These are phyloP conservation scores for Beauveria scarabaeidicola DNA, from an alignment of 2,329 filamentous ascomycete species.

Conservation along the genomic window DNA sequence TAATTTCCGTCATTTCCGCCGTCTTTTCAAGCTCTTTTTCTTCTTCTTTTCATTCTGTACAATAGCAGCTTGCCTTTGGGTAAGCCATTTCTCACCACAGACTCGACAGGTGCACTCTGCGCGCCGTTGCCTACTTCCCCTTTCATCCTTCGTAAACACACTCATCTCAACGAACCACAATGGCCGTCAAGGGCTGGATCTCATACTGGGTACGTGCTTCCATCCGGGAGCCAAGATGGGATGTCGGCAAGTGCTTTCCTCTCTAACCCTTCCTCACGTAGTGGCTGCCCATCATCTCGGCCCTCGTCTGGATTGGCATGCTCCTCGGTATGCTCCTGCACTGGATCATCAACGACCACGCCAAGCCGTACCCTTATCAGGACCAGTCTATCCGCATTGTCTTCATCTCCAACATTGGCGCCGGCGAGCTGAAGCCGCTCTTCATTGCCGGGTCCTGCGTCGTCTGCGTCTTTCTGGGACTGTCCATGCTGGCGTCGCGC, in stretches of 20 bases:
- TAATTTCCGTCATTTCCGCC: not conserved
- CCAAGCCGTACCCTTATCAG: slow-evolving; percentile 55
- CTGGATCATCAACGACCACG: slow-evolving; percentile 52
- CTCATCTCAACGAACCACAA: slow-evolving; percentile 13
- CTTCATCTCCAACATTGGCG: slow-evolving; percentile 63
- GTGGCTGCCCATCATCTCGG: slow-evolving; percentile 63
- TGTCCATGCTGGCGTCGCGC: slow-evolving; percentile 72
- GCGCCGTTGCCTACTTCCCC: not conserved
- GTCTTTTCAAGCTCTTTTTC: not conserved
- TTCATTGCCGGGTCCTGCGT: slow-evolving; percentile 66
- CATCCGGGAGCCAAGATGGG: not conserved
- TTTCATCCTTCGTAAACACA: too few species aligned
- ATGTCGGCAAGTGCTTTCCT: not conserved
- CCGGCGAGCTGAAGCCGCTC: slow-evolving; percentile 58
- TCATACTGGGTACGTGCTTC: slow-evolving; percentile 31
- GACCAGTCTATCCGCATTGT: slow-evolving; percentile 49
- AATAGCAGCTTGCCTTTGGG: not conserved
- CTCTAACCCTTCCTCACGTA: slow-evolving; percentile 15
- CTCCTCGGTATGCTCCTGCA: slow-evolving; percentile 62
- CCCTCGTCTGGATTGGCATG: slow-evolving; percentile 56
- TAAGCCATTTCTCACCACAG: not conserved
- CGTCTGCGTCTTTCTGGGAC: slow-evolving; percentile 71
- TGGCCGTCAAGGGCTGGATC: slow-evolving; percentile 24
- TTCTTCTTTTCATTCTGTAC: not conserved
- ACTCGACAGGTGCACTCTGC: not conserved